Evolutionary conservation across 2,329 filamentous ascomycete species (phyloP).

Genomic region (Madurella mycetomatis): DNA sequence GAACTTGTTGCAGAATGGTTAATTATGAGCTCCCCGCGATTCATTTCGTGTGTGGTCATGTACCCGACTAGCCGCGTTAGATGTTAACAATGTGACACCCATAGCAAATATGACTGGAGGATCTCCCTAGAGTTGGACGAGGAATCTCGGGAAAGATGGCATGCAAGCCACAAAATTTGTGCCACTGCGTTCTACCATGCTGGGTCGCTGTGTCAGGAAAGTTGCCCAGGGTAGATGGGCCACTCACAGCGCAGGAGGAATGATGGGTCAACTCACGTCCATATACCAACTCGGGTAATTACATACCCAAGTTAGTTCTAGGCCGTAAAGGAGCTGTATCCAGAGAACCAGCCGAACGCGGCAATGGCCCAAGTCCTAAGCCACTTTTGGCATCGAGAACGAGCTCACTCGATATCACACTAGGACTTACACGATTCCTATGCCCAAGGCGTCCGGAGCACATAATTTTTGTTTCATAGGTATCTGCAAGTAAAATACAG

Average conservation of each 20-base stretch:
- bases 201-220: background rate
- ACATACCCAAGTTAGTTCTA: slow-evolving; percentile 17
- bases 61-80: too few relatives aligned
- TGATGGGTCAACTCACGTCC: slow-evolving; percentile 11
- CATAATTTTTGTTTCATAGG: slow-evolving; percentile 18
- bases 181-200: slow-evolving; percentile 20
- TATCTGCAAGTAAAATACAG: slow-evolving; percentile 13
- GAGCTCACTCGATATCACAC: background rate
- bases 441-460: slow-evolving; percentile 17
- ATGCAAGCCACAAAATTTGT: slow-evolving; percentile 21
- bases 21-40: too few relatives aligned
- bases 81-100: background rate
- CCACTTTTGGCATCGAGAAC: background rate
- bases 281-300: slow-evolving; percentile 20
- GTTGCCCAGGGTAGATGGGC: too few relatives aligned
- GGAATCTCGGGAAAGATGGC: slow-evolving; percentile 20
- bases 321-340: slow-evolving; percentile 13
- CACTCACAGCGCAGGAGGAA: background rate
- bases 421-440: slow-evolving; percentile 15
- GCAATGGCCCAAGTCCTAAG: slow-evolving; percentile 19
- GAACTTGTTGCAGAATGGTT: too few relatives aligned
- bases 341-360: slow-evolving; percentile 14
- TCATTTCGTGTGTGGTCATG: background rate
- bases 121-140: slow-evolving; percentile 10
- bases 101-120: background rate